Base-by-base conservation (phyloP, 805 yeast species). In the Candida railenensis region DNA sequence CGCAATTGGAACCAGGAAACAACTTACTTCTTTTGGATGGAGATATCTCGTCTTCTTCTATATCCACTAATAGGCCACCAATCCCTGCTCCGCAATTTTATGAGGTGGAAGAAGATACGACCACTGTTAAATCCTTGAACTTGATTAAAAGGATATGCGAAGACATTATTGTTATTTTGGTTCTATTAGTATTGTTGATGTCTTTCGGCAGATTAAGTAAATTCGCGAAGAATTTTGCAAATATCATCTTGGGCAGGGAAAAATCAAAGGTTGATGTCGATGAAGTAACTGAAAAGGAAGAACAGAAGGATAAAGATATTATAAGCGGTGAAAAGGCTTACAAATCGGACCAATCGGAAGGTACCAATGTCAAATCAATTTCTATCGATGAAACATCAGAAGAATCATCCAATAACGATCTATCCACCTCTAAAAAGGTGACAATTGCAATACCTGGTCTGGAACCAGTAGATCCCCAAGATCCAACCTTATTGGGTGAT, bases 141-240 rank as follows among this genome's bases (percentile, higher is more conserved):
- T 37, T 71, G 4, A 30, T 61, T 5, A 51, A 51, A 14, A 59
- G 79, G 48, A 58, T 74, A 3, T 56, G 74, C 44, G 85, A 81
- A 53, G 82, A 80, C 53, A 65, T 78, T n/a, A 52, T 74, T 3
- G 77, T 78, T 15, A 69, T 81, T 7, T 42, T 67, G 3, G 52
- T 71, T 1, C 63, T 76, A 7, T 44, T 74, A 16, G 44, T 62
- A 1, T 57, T 75, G 2, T 56, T 76, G 4, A 58, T 71, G 25
- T 49, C 63, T 1, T 56, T 77, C 16, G 68, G 77, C 0, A 67
- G 56, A 49, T 49, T 67, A 5, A 76, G 74, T 2, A 22, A 66
- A 3, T 48, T 72, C 22, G 20, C 48, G 12, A 50, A 40, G 37
- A 44, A 45, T 18, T 25, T 49, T 11, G 43, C 44, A 28, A 37